phyloP scores from a whole-genome alignment of 257 asterid species.

The Cruciata laevipes region DNA sequence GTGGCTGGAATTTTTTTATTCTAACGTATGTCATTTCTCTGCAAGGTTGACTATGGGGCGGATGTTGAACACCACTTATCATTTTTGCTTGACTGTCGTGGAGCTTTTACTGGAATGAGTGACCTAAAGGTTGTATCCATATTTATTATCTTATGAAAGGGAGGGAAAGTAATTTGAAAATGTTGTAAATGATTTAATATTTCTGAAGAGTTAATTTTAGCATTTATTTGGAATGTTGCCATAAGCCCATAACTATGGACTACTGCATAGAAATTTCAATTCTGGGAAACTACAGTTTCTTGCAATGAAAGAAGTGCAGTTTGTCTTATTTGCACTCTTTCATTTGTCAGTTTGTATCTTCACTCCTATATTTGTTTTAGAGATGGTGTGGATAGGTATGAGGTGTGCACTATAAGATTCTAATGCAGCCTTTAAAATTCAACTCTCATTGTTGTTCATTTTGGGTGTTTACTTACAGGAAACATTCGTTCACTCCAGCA shows the following conservation, averaged over 20 bases:
- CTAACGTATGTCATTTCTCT: background rate
- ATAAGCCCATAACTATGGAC: background rate
- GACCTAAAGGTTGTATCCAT: slow-evolving; percentile 59
- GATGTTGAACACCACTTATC: slow-evolving; percentile 57
- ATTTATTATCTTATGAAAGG: background rate
- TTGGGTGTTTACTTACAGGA: slow-evolving; percentile 45
- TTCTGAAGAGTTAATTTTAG: background rate
- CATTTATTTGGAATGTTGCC: background rate
- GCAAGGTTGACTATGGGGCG: slow-evolving; percentile 66
- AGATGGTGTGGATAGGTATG: background rate
- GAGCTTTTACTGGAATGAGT: slow-evolving; percentile 61
- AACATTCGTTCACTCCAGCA: slow-evolving; percentile 69
- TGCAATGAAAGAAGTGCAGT: background rate
- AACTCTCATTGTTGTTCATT: background rate
- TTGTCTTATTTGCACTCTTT: background rate
- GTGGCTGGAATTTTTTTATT: background rate
- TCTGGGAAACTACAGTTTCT: background rate
- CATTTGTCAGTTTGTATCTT: background rate
- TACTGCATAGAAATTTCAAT: background rate
- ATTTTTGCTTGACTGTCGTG: slow-evolving; percentile 73
- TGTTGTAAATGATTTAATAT: too few species aligned
- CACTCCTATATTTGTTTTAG: background rate
- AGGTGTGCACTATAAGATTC: background rate
- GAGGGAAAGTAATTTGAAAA: background rate
- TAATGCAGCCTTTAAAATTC: background rate